Evolutionary conservation across 805 yeast species (phyloP), one percentile per base, ranked within the genome.

Genomic region (Wickerhamiella spandovensis): DNA sequence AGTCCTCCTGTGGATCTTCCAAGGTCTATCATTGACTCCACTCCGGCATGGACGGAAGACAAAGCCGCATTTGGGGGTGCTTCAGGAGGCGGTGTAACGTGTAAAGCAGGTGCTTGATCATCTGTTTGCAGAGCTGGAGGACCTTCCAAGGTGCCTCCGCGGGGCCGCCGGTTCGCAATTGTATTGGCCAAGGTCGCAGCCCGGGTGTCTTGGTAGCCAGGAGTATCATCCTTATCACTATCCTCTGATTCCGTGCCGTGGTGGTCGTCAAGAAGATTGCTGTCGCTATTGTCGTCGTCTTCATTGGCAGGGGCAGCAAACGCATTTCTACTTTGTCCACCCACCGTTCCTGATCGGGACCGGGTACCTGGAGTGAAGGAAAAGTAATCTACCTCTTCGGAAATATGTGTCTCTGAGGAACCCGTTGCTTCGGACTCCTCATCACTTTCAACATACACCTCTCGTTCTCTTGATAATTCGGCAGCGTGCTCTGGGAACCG

Each of bases 1-100:
- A 64, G 46, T 0, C 69, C 68, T 9, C 65, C 67, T 30, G 61
- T 56, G 5, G 58, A 53, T 21, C 53, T 37, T 17, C 66, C 66
- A 10, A 63, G 53, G 45, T 63, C 67, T 48, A 62, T 17, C 39
- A 35, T 35, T 48, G 23, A 63, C 32, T 23, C 45, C n/a, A 43
- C 45, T 20, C 22, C 32, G 3, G 24, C 13, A 2, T 21, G 45
- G 13, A 22, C 32, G 35, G 5, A 4, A 20, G 23, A 43, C 4
- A 43, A 6, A 5, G 23, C 28, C 25, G 20, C 24, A 52, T 44
- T 21, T 47, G 22, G 37, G 50, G 46, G 12, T 43, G 43, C 25
- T 49, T 48, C 32, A 24, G 43, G 46, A 15, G 43, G 42, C 42
- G 46, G 30, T 2, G 54, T 32, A 2, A 43, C 46, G 4, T 43